Percentiles rank a stretch among this genome's conserved stretches.
Conservation (phyloP, 2,329 filamentous ascomycete genomes). For the Colletotrichum sp. region DNA sequence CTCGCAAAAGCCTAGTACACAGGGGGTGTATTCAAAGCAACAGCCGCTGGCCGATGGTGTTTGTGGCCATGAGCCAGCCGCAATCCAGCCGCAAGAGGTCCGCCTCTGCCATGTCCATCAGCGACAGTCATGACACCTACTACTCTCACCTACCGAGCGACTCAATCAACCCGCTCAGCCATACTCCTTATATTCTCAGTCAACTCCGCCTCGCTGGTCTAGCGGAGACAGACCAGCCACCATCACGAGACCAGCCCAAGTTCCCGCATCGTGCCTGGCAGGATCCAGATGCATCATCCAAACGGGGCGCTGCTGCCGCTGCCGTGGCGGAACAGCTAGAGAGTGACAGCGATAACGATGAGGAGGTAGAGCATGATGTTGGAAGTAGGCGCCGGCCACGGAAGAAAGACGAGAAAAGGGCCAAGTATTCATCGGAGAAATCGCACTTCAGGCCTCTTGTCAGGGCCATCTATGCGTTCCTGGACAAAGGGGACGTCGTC, state of each 20-base stretch:
- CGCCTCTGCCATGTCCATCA: constrained; percentile 22
- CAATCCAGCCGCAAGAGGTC: constrained; percentile 35
- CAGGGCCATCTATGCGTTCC: constrained; percentile 72
- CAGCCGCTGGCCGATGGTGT: neutral
- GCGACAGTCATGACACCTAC: neutral
- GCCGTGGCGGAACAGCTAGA: neutral
- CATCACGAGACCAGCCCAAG: constrained; percentile 36
- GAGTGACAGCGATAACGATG: neutral
- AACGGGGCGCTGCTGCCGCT: neutral
- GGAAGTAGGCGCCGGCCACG: constrained; percentile 1
- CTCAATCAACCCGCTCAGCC: constrained; percentile 60
- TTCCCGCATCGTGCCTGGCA: constrained; percentile 56
- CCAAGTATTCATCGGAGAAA: constrained; percentile 17
- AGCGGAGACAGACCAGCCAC: constrained; percentile 49
- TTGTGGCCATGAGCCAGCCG: neutral
- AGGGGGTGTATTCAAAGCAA: neutral
- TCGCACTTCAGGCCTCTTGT: constrained; percentile 19
- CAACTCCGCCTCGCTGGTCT: constrained; percentile 62
- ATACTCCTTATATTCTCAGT: constrained; percentile 53
- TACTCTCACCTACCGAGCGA: constrained; percentile 32
- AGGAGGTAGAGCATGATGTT: constrained; percentile 17
- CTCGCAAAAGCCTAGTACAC: neutral
- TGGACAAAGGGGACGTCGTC: constrained; percentile 72
- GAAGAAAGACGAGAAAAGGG: constrained; percentile 22
- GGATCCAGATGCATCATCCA: neutral